Evolutionary conservation across 345 rosid species (phyloP), one percentile per base, ranked within the genome.

Genomic region (Arabis hirsuta): DNA sequence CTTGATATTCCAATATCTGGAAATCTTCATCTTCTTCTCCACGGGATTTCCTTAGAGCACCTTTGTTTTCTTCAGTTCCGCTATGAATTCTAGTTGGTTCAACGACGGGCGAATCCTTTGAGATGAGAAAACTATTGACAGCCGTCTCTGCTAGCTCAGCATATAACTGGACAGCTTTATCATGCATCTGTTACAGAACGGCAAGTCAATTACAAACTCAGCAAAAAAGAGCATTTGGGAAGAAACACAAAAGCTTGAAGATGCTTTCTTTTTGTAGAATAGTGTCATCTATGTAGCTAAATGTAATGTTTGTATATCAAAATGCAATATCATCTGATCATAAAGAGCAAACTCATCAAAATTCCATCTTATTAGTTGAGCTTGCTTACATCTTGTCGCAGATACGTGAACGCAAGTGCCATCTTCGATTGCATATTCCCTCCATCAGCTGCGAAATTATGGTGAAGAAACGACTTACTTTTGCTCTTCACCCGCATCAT

Each of bases 1-100:
- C 99, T 79, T 92, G 97, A 77, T 90, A 92, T 72, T 92, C 98
- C 81, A 90, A 78, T 63, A 92, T 90, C 87, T 96, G 99, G 56
- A 92, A 96, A 78, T 89, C 99, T 71, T 96, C 98, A 66, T 96
- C 98, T 13, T 96, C 95, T 78, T 96, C 99, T n/a, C 99, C 99
- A 34, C 87, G 84, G 0, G 89, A 92, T 74, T 92, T 92, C 79
- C 96, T 88, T 29, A 96, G 58, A 16, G 91, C 97, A 14, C 87
- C 97, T 82, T 92, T 96, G 69, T 96, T 96, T 80, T 96, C 99
- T 75, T 96, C 99, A 12, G 97, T 89, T 48, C 97, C 99, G 61
- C 72, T 88, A 62, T 96, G 99, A 57, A 92, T 90, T 79, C 98
- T 90, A 63, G 91, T 75, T 0, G 99, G 89, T 71, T 96, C 98